Conservation (phyloP, 169 alveolate species). For the Eimeria sp. region DNA sequence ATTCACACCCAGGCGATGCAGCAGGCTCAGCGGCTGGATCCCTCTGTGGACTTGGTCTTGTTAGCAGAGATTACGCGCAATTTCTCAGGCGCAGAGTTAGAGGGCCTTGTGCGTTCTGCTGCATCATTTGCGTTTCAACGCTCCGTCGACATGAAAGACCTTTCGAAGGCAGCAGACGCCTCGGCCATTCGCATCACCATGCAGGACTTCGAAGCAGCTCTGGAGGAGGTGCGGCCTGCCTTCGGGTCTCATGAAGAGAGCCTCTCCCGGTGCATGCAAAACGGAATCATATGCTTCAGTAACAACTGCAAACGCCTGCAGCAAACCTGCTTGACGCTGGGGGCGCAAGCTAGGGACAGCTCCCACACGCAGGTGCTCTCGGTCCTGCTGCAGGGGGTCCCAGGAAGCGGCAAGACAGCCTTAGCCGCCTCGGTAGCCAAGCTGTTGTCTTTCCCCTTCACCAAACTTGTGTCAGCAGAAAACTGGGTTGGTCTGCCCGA, state of each 20-base stretch:
- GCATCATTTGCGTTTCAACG: constrained; percentile 97
- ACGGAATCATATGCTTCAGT: constrained; percentile 96
- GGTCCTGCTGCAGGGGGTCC: constrained; percentile 94
- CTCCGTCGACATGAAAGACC: constrained; percentile 90
- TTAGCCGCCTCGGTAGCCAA: constrained; percentile 98
- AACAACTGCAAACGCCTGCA: constrained; percentile 92
- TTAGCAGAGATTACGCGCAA: constrained; percentile 98
- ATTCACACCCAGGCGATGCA: constrained; percentile 98
- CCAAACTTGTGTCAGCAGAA: constrained; percentile 98
- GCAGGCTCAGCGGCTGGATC: constrained; percentile 87
- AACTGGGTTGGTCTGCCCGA: constrained; percentile 95
- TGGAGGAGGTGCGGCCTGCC: constrained; percentile 98
- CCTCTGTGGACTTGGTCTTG: constrained; percentile 94
- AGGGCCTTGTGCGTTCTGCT: constrained; percentile 97
- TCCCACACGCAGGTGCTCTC: constrained; percentile 95
- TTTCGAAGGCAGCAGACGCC: constrained; percentile 91
- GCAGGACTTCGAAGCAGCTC: constrained; percentile 96
- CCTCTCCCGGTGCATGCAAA: constrained; percentile 90
- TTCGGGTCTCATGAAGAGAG: constrained; percentile 96
- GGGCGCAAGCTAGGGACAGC: constrained; percentile 91
- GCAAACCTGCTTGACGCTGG: constrained; percentile 89
- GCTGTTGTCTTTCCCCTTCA: constrained; percentile 97
- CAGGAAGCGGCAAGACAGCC: constrained; percentile 99
- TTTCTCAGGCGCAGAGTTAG: constrained; percentile 99
- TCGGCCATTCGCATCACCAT: constrained; percentile 84